Conservation (phyloP, 2,329 filamentous ascomycete species). For the Blastomyces emzantsi region DNA sequence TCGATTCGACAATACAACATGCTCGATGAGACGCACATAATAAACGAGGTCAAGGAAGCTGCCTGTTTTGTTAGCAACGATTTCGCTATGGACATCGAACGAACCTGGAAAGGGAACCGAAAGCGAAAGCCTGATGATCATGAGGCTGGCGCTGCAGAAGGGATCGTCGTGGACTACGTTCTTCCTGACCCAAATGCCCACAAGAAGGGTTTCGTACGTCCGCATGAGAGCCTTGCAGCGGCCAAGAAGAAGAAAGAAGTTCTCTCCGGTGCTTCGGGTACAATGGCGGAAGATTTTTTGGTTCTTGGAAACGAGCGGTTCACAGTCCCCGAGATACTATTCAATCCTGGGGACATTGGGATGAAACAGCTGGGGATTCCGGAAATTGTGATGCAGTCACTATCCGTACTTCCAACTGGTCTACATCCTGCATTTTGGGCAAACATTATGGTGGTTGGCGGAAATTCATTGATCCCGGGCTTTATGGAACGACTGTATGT, state of each 20-base stretch:
- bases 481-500: slow-evolving; percentile 66
- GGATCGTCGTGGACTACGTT: slow-evolving; percentile 79
- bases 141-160: slow-evolving; percentile 17
- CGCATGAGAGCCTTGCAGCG: slow-evolving; percentile 62
- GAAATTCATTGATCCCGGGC: slow-evolving; percentile 69
- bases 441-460: slow-evolving; percentile 83
- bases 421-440: slow-evolving; percentile 75
- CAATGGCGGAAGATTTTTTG: slow-evolving; percentile 64
- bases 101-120: slow-evolving; percentile 69
- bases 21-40: slow-evolving; percentile 84
- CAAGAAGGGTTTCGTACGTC: slow-evolving; percentile 60
- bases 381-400: slow-evolving; percentile 70
- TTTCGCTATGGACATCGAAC: slow-evolving; percentile 69
- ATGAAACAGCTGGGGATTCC: slow-evolving; percentile 74
- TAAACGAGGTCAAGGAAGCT: slow-evolving; percentile 92
- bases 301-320: slow-evolving; percentile 91
- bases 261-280: slow-evolving; percentile 40
- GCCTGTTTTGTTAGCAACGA: slow-evolving; percentile 74
- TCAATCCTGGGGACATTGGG: slow-evolving; percentile 76
- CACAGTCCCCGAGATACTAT: slow-evolving; percentile 77
- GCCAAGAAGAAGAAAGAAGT: slow-evolving; percentile 44
- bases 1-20: slow-evolving; percentile 92
- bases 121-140: slow-evolving; percentile 23
- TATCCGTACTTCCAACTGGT: slow-evolving; percentile 66
- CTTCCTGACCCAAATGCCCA: slow-evolving; percentile 66